A percentile compares a stretch with the other conserved stretches of the same genome.
Conservation (phyloP, 2,329 filamentous ascomycete species). For the Trichoderma atrobrunneum region DNA sequence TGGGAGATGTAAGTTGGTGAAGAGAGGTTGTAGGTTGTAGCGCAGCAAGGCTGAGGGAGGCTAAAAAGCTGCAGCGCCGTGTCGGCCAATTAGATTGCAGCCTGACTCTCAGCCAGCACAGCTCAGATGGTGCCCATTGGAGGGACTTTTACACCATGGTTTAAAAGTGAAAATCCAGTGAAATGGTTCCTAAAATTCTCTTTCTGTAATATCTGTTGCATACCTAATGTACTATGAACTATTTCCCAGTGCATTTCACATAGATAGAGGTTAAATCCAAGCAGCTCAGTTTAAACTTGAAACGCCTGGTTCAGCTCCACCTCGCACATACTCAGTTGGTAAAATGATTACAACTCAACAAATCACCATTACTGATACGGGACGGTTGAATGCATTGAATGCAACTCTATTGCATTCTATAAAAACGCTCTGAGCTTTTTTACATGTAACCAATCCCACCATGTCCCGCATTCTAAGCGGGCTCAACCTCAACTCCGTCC, state of each 20-base stretch:
- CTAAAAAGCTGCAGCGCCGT: conserved; percentile 11
- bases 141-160: background rate
- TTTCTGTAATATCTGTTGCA: background rate
- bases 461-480: background rate
- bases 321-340: background rate
- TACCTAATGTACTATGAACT: no score
- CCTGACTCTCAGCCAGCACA: background rate
- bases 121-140: background rate
- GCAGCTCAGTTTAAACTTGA: background rate
- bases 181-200: background rate
- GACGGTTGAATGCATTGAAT: background rate
- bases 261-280: background rate
- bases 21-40: conserved; percentile 7
- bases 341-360: background rate
- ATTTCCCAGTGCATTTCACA: background rate
- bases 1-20: background rate
- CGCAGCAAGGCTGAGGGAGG: conserved; percentile 18
- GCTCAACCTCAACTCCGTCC: conserved; percentile 6
- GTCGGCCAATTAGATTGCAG: conserved; percentile 7
- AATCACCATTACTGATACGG: background rate
- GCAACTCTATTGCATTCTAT: background rate
- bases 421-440: background rate
- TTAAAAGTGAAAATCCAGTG: background rate
- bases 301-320: background rate
- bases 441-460: background rate